Evolutionary conservation across 139 green algal genomes (phyloP).

Genomic region (Tetraselmis striata): DNA sequence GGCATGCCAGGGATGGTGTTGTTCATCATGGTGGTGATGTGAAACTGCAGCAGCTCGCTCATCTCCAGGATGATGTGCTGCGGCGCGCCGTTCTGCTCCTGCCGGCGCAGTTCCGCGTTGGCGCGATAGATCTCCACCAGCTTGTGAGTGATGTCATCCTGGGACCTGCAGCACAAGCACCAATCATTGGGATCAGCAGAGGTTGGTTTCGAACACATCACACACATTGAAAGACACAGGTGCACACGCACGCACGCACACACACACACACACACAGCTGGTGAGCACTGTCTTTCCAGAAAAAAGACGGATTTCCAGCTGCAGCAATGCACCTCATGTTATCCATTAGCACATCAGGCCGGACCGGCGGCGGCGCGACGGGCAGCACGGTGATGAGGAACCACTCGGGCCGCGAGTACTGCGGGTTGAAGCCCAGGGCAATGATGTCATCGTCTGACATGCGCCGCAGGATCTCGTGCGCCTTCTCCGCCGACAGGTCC

Average conservation of each 20-base stretch:
- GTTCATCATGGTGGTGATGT: slow-evolving; percentile 86
- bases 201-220: background rate
- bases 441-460: slow-evolving; percentile 89
- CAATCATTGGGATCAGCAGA: too few species aligned
- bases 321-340: slow-evolving; percentile 14
- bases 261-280: background rate
- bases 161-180: slow-evolving; percentile 41
- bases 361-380: slow-evolving; percentile 83
- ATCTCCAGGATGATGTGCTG: slow-evolving; percentile 85
- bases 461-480: slow-evolving; percentile 80
- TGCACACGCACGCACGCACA: background rate
- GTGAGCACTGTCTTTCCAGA: too few species aligned
- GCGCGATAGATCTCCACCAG: slow-evolving; percentile 91
- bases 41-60: slow-evolving; percentile 66
- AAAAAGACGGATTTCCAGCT: too few species aligned
- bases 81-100: slow-evolving; percentile 82
- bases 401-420: slow-evolving; percentile 83
- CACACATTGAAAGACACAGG: background rate
- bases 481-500: slow-evolving; percentile 75
- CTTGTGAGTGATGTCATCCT: slow-evolving; percentile 98
- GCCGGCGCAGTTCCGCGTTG: slow-evolving; percentile 77
- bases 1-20: slow-evolving; percentile 85
- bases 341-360: slow-evolving; percentile 92
- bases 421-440: slow-evolving; percentile 80
- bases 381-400: slow-evolving; percentile 90